Conservation (phyloP, 768 basidiomycete genomes). For the Lactarius hatsudake region DNA sequence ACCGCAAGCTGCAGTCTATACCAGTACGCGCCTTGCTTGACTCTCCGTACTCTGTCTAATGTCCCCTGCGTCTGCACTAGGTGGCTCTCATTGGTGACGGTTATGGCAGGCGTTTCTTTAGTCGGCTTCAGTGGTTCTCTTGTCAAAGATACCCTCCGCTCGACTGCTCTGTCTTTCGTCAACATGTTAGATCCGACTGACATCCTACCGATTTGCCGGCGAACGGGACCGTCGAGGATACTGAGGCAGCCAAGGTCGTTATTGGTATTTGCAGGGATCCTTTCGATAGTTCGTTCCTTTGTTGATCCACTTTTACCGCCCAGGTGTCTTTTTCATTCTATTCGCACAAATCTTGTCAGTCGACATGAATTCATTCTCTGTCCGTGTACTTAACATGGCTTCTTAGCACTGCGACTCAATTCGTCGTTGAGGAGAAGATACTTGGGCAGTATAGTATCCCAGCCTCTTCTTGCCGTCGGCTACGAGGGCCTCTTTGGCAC, state of each 20-base stretch:
- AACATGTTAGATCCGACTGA: slow-evolving; percentile 22
- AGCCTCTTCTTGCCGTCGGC: slow-evolving; percentile 90
- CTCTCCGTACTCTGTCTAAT: slow-evolving; percentile 12
- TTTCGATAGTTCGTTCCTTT: slow-evolving; percentile 24
- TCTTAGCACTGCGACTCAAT: slow-evolving; percentile 81
- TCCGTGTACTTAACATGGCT: slow-evolving; percentile 10
- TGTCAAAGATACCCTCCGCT: slow-evolving; percentile 68
- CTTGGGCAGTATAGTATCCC: slow-evolving; percentile 82
- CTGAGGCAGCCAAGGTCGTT: slow-evolving; percentile 67
- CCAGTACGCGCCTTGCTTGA: slow-evolving; percentile 51
- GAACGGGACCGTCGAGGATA: slow-evolving; percentile 49
- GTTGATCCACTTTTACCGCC: slow-evolving; percentile 14
- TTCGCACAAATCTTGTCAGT: slow-evolving; percentile 94
- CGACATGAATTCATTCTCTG: slow-evolving; percentile 22
- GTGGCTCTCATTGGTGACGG: slow-evolving; percentile 88
- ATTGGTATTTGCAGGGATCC: slow-evolving; percentile 51
- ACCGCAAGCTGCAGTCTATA: slow-evolving; percentile 81
- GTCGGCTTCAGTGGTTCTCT: slow-evolving; percentile 91
- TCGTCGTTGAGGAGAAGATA: slow-evolving; percentile 96
- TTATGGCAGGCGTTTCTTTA: slow-evolving; percentile 79
- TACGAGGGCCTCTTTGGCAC: slow-evolving; percentile 92
- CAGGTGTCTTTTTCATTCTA: slow-evolving; percentile 86
- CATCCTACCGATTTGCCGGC: slow-evolving; percentile 35
- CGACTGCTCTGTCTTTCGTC: slow-evolving; percentile 37
- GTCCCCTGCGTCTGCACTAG: slow-evolving; percentile 39